A percentile compares a stretch with the other conserved stretches of the same genome.
These are phyloP conservation scores for Auricularia sp. DNA, from an alignment of 768 basidiomycete genomes.

Conservation along the genomic window DNA sequence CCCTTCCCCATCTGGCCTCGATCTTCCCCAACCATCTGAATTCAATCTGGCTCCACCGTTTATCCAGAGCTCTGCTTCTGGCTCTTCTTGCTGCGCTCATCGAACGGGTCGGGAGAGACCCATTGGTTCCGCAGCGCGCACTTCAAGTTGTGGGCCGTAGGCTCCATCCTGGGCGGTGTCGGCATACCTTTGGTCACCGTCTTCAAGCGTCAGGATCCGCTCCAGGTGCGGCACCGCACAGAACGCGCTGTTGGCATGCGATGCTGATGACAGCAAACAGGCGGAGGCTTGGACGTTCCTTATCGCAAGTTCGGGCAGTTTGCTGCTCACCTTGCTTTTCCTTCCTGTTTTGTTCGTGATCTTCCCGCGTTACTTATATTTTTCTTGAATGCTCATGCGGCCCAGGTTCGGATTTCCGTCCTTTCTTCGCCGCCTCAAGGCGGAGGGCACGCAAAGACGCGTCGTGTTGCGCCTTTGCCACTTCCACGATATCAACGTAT, in stretches of 20 bases:
- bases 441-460: constrained; percentile 49
- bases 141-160: constrained; percentile 64
- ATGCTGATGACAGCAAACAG: constrained; percentile 24
- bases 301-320: constrained; percentile 56
- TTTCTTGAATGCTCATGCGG: background rate
- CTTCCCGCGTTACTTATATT: background rate
- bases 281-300: constrained; percentile 62
- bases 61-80: constrained; percentile 72
- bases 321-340: constrained; percentile 67
- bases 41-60: constrained; percentile 3
- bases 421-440: constrained; percentile 51
- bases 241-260: background rate
- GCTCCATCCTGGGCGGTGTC: constrained; percentile 48
- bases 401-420: constrained; percentile 54
- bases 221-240: constrained; percentile 34
- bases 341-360: constrained; percentile 47
- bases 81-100: constrained; percentile 69
- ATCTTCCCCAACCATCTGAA: background rate
- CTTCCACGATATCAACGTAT: constrained; percentile 74
- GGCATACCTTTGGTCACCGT: constrained; percentile 66
- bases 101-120: constrained; percentile 43
- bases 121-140: constrained; percentile 65
- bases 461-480: constrained; percentile 67
- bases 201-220: constrained; percentile 46
- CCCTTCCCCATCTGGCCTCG: background rate